Conservation (phyloP, 257 asterid genomes). For the Leonotis leonurus region DNA sequence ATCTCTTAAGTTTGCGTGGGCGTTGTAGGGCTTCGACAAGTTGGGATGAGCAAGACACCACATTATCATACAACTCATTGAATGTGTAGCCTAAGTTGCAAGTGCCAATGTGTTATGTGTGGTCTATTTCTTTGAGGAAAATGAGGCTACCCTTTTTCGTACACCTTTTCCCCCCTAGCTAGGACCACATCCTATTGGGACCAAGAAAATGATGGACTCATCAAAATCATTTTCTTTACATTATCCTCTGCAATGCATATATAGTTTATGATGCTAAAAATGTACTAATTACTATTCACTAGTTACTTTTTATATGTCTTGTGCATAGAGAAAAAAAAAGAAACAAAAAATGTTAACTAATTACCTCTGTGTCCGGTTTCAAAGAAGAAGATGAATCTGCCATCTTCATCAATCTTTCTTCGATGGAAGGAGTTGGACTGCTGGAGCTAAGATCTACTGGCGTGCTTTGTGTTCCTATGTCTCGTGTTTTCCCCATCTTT, state of each 20-base stretch:
- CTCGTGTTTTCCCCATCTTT: conserved; percentile 68
- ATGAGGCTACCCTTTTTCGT: background rate
- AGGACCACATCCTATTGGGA: conserved; percentile 28
- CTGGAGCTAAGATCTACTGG: conserved; percentile 37
- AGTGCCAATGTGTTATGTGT: background rate
- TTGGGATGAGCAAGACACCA: too few relatives aligned
- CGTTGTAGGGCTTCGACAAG: too few relatives aligned
- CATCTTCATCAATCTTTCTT: conserved; percentile 47
- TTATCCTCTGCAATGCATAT: too few relatives aligned
- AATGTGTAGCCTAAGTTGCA: conserved; percentile 5
- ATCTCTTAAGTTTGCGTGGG: too few relatives aligned
- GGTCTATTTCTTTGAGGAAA: background rate
- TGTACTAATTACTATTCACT: too few relatives aligned
- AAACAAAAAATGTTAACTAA: background rate
- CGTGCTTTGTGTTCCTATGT: conserved; percentile 70
- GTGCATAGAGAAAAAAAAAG: too few relatives aligned
- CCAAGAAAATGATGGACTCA: conserved; percentile 28
- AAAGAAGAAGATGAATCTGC: conserved; percentile 38
- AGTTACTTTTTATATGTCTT: too few relatives aligned
- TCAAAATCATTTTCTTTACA: background rate
- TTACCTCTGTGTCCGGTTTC: conserved; percentile 38
- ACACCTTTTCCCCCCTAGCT: background rate
- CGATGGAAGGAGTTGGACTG: conserved; percentile 60
- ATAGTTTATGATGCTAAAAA: too few relatives aligned
- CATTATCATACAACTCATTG: background rate